Percentiles rank a stretch among this genome's conserved stretches.
Conservation (phyloP, 1,139 yeast species). For the Tardiomyces digboiensis region DNA sequence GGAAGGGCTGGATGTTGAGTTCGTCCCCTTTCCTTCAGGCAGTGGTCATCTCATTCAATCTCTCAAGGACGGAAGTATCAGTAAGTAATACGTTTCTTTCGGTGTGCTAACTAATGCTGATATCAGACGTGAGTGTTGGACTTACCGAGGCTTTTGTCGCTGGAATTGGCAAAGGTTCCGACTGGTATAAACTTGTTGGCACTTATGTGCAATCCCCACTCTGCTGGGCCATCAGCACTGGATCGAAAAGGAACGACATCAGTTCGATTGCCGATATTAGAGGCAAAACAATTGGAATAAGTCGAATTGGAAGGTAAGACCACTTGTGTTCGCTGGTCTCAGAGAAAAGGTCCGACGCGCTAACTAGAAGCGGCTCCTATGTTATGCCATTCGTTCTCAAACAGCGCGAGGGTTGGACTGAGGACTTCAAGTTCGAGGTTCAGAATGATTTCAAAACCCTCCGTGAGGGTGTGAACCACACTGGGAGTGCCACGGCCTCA, state of each 20-base stretch:
- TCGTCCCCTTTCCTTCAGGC: conserved; percentile 76
- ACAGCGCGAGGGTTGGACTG: conserved; percentile 37
- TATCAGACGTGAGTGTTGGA: conserved; percentile 59
- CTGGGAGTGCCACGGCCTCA: conserved; percentile 36
- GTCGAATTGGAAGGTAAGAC: conserved; percentile 52
- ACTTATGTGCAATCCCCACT: conserved; percentile 82
- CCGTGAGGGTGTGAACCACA: conserved; percentile 66
- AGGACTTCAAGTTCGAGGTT: conserved; percentile 40
- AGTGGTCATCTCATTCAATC: conserved; percentile 80
- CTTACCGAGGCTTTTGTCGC: conserved; percentile 87
- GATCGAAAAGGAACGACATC: conserved; percentile 47
- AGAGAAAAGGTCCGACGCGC: background rate
- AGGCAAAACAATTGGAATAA: conserved; percentile 65
- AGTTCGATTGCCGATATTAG: conserved; percentile 42
- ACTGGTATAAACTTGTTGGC: conserved; percentile 56
- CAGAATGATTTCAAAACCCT: conserved; percentile 64
- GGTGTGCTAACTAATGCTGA: conserved; percentile 7
- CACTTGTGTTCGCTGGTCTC: background rate
- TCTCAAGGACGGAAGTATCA: conserved; percentile 48
- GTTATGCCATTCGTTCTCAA: conserved; percentile 87
- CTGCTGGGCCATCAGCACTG: conserved; percentile 87
- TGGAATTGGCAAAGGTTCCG: conserved; percentile 65
- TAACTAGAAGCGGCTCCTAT: conserved; percentile 50
- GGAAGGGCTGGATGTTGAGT: conserved; percentile 41
- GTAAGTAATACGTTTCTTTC: conserved; percentile 19